Evolutionary conservation across 2,329 filamentous ascomycete genomes (phyloP), one percentile per base, ranked within the genome.

Genomic region (Didymella segeticola): DNA sequence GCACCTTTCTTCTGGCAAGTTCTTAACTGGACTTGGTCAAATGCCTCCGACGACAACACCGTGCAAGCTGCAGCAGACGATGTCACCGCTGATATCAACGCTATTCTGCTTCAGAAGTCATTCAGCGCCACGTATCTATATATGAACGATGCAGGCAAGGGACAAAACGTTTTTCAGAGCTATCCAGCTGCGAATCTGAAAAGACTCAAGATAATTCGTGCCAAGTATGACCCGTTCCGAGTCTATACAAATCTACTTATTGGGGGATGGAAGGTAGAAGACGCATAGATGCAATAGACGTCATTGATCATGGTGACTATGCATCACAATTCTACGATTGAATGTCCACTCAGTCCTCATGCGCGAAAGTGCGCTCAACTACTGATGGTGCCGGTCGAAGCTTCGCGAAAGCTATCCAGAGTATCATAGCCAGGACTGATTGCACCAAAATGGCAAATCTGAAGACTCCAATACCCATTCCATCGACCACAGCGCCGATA

Each of bases 401-500:
- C 25, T 46, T 57, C 2, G 64, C 53, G 34, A 64, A 67, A 7
- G 38, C 57, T 23, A 61, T 12, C 70, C 70, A 73, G 7, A 67
- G 45, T 9, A 48, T 27, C 27, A 73, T 45, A 7, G 66, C 55
- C 20, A 70, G 7, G 5, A 53, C 27, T 1, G 62, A 65, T 22
- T 68, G 62, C 1, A 64, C 22, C 1, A 71, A 26, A 3, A 73
- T 63, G 2, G 69, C 67, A 37, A 62, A 71, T 25, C 71, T 67
- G 23, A 78, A 79, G 0, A 75, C 63, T 1, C 64, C 64, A 37
- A 80, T 77, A 0, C 77, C 77, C 8, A 75, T 37, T 1, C 61
- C 59, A 12, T 79, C 64, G 2, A 77, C 69, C 8, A 78, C 54
- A 4, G 75, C 73, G 0, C 78, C 78, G n/a, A 80, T 73, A 3